Percentiles rank a stretch among this genome's conserved stretches.
Conservation (phyloP, 1,284 basidiomycete species). For the Rhodotorula sp. region DNA sequence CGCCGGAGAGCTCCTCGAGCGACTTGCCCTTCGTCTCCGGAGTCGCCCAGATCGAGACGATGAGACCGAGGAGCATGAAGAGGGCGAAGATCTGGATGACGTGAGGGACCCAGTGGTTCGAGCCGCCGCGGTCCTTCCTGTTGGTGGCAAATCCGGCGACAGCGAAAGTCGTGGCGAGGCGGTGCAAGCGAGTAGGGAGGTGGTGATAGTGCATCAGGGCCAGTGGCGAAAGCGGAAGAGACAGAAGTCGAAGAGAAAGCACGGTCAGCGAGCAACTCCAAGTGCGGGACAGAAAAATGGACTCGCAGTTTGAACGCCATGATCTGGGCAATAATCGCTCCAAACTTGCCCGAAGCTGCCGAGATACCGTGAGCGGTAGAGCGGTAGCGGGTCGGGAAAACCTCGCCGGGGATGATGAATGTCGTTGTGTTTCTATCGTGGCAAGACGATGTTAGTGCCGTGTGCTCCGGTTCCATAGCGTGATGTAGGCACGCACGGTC, state of each 20-base stretch:
- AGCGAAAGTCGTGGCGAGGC: background rate
- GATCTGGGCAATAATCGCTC: constrained; percentile 77
- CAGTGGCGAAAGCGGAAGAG: too few species aligned
- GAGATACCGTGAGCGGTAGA: constrained; percentile 81
- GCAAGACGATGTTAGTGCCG: too few species aligned
- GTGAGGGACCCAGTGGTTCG: constrained; percentile 23
- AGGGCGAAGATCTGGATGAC: constrained; percentile 68
- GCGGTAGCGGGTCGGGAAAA: constrained; percentile 65
- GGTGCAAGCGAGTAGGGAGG: too few species aligned
- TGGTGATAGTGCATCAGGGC: too few species aligned
- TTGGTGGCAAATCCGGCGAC: too few species aligned
- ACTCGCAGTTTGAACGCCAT: constrained; percentile 34
- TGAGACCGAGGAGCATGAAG: constrained; percentile 69
- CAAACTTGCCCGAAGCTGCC: constrained; percentile 60
- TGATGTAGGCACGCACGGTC: constrained; percentile 52
- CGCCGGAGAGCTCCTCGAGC: constrained; percentile 59
- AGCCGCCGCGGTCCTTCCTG: constrained; percentile 39
- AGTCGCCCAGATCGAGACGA: constrained; percentile 69
- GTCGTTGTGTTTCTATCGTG: constrained; percentile 64
- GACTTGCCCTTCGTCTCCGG: constrained; percentile 69
- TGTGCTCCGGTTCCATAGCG: too few species aligned
- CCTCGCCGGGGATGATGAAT: constrained; percentile 75
- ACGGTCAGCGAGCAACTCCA: too few species aligned
- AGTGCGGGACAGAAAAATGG: background rate
- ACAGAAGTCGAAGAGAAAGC: too few species aligned